phyloP scores from a whole-genome alignment of 495 filamentous ascomycete species.

The Extremus antarcticus region DNA sequence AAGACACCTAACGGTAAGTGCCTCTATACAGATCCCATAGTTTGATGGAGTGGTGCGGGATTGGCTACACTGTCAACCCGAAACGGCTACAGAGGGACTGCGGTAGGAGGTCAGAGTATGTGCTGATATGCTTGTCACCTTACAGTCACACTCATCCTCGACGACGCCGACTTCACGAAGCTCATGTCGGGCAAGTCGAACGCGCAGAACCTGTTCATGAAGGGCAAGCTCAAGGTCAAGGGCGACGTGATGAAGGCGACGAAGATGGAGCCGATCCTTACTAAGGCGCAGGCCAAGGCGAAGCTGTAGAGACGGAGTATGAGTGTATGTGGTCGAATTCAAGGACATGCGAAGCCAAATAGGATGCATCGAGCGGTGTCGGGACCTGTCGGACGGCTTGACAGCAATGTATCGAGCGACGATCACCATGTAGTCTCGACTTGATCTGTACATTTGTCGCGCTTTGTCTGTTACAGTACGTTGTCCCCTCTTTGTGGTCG shows the following conservation, averaged over 20 bases:
- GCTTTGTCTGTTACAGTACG: too few species aligned
- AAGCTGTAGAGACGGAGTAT: conserved; percentile 52
- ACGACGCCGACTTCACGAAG: conserved; percentile 73
- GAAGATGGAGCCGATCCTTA: conserved; percentile 87
- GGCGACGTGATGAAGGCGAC: conserved; percentile 99
- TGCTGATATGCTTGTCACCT: too few species aligned
- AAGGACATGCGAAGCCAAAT: too few species aligned
- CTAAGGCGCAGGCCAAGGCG: conserved; percentile 76
- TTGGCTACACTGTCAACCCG: too few species aligned
- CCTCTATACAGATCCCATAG: not conserved
- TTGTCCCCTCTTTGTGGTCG: too few species aligned
- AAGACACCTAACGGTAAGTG: conserved; percentile 68
- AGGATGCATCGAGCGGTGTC: too few species aligned
- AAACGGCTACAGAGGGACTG: not conserved
- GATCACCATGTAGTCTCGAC: too few species aligned
- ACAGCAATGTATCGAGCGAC: too few species aligned
- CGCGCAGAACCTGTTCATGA: conserved; percentile 92
- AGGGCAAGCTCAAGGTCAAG: conserved; percentile 93
- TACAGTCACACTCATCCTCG: conserved; percentile 70
- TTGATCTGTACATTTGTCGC: too few species aligned
- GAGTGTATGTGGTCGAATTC: not conserved
- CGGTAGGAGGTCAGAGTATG: not conserved
- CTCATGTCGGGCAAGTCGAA: conserved; percentile 83
- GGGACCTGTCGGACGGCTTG: too few species aligned
- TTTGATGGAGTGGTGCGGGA: too few species aligned